Conservation (phyloP, 495 filamentous ascomycete genomes). For the Neurospora sp. region DNA sequence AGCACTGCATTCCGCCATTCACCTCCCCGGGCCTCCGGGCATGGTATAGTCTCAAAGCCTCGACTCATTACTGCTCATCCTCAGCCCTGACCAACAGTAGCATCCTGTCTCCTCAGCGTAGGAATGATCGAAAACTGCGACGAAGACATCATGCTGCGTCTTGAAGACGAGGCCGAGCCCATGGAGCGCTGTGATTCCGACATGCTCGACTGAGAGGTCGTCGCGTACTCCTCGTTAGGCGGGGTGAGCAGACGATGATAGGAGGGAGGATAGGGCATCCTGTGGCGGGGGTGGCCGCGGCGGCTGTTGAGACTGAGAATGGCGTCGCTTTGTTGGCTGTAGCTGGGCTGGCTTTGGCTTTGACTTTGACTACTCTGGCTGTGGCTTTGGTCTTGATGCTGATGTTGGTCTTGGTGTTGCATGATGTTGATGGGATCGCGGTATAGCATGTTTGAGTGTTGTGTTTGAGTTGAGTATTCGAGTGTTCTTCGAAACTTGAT, state of each 20-base stretch:
- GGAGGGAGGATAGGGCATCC: neutral
- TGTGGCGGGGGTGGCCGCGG: neutral
- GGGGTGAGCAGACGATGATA: neutral
- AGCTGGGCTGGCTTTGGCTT: neutral
- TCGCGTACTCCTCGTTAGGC: neutral
- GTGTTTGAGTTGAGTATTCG: neutral
- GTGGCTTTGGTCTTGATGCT: neutral
- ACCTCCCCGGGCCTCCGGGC: too few species aligned
- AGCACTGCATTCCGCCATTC: neutral
- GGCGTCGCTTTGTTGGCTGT: neutral
- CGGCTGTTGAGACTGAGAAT: neutral
- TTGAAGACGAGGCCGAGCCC: neutral
- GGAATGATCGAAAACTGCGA: neutral
- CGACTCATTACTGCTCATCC: neutral
- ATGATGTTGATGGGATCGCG: neutral
- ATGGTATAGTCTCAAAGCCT: too few species aligned
- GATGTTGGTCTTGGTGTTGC: neutral
- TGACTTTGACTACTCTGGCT: neutral
- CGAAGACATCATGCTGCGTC: neutral
- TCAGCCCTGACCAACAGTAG: neutral
- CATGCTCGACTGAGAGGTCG: neutral
- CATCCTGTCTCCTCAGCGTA: neutral
- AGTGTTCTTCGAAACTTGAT: neutral
- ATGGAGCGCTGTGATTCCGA: neutral
- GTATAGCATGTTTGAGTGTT: neutral